A percentile compares a stretch with the other conserved stretches of the same genome.
phyloP scores from a whole-genome alignment of 2,329 filamentous ascomycete species.

The Mycosphaerelloides madeirae region DNA sequence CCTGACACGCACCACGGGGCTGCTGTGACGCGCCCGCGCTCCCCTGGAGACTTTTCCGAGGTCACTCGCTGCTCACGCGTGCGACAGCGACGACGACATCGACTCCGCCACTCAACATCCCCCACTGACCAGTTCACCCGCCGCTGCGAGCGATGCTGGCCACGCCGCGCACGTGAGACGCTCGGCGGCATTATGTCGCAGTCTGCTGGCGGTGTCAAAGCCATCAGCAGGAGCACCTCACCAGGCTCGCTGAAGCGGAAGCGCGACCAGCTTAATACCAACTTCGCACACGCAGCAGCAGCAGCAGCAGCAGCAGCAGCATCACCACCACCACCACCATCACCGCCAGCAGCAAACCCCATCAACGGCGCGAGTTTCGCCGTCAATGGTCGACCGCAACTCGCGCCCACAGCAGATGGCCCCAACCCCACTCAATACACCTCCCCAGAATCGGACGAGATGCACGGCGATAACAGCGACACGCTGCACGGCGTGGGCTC shows the following conservation, averaged over 20 bases:
- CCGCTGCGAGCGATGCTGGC: no score
- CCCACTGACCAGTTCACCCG: no score
- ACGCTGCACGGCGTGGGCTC: constrained; percentile 67
- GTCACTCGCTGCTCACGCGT: no score
- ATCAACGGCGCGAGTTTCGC: constrained; percentile 8
- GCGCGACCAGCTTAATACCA: constrained; percentile 9
- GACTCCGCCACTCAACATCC: no score
- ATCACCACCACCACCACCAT: constrained; percentile 6
- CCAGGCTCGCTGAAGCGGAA: constrained; percentile 29
- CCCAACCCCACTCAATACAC: constrained; percentile 21
- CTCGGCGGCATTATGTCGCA: constrained; percentile 29
- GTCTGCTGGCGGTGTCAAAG: constrained; percentile 21
- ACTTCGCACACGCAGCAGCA: constrained; percentile 12
- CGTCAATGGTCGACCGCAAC: background rate
- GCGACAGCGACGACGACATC: no score
- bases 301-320: constrained; percentile 6
- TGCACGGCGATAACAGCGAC: constrained; percentile 50
- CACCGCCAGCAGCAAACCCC: constrained; percentile 4
- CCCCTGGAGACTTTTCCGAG: no score
- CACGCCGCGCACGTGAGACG: no score
- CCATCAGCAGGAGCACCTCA: constrained; percentile 17
- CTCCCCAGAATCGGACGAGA: constrained; percentile 29
- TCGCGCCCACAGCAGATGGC: constrained; percentile 8
- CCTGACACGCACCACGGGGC: no score
- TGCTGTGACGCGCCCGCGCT: no score